phyloP scores from a whole-genome alignment of 1,139 yeast genomes.

The Zhuliangozyma blackwelliae region DNA sequence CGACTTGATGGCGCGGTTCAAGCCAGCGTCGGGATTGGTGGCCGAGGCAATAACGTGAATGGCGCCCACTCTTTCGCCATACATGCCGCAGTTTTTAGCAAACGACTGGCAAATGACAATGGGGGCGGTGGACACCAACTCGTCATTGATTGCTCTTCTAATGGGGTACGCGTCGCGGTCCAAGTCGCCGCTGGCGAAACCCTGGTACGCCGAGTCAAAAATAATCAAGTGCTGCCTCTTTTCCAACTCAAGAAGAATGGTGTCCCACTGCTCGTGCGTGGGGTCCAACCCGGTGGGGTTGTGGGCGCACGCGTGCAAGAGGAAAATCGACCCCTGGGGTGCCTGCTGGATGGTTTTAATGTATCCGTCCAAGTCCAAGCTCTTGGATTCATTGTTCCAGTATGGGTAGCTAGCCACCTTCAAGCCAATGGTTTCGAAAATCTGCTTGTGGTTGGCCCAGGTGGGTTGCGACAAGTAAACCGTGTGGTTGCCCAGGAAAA shows the following conservation, averaged over 20 bases:
- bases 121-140: constrained; percentile 36
- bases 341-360: constrained; percentile 63
- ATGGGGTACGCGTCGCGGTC: constrained; percentile 84
- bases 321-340: constrained; percentile 71
- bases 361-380: constrained; percentile 67
- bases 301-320: constrained; percentile 50
- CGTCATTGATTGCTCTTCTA: constrained; percentile 66
- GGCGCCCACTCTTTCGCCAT: constrained; percentile 97
- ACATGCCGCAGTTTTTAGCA: constrained; percentile 95
- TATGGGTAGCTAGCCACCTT: constrained; percentile 69
- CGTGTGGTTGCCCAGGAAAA: constrained; percentile 43
- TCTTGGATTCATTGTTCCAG: constrained; percentile 61
- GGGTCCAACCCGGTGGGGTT: constrained; percentile 52
- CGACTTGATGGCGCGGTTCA: constrained; percentile 55
- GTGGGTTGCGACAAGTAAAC: constrained; percentile 86
- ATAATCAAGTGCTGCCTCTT: constrained; percentile 36
- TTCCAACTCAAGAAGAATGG: constrained; percentile 37
- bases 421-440: constrained; percentile 67
- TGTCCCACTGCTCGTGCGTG: constrained; percentile 38
- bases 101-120: constrained; percentile 87
- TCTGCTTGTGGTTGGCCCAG: constrained; percentile 92
- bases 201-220: constrained; percentile 49
- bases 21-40: constrained; percentile 8
- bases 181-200: constrained; percentile 62
- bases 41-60: constrained; percentile 64